Evolutionary conservation across 148 eudicot species (phyloP), one percentile per base, ranked within the genome.

Genomic region (Tetragonia tetragonoides): DNA sequence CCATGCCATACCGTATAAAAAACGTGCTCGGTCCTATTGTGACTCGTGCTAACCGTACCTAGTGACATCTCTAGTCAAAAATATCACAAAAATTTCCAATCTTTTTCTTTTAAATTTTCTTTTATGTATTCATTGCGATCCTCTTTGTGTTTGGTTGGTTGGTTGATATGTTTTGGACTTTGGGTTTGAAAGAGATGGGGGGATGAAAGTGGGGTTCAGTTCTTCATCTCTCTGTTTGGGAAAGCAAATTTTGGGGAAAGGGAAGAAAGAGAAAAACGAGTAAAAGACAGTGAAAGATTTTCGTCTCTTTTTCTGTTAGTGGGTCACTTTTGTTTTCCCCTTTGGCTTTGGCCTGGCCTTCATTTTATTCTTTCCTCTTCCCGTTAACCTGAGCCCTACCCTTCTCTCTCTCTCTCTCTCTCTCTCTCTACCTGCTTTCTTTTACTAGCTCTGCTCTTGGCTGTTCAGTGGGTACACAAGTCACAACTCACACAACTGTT

Each of bases 261-360:
- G 6, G 54, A 44, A 68, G 53, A 68, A 44, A 68, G 38, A 70
- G 59, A 46, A 14, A 46, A 38, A 47, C 17, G 3, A 24, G 40
- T 16, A 64, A 10, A 64, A 64, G 38, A 64, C 39, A 64, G 61
- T n/a, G 8, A 68, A n/a, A 23, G 62, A 71, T 24, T 71, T 71
- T 51, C 74, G 49, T 64, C 79, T 66, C 42, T 71, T 71, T 28
- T 72, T 39, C 40, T 69, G 23, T 80, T 70, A 53, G 20, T 56
- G 68, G 16, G 34, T 44, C 80, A 24, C 77, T 34, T 72, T 42
- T 69, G 69, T 53, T 64, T 51, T 80, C 16, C 65, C 64, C 77
- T 47, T 15, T 51, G 23, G 4, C 62, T 71, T 28, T 28, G 34
- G 34, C 34, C 34, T n/a, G n/a, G n/a, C n/a, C n/a, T n/a, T 54